Evolutionary conservation across 2,329 filamentous ascomycete species (phyloP), one percentile per base, ranked within the genome.

Genomic region (Leptographium procerum): DNA sequence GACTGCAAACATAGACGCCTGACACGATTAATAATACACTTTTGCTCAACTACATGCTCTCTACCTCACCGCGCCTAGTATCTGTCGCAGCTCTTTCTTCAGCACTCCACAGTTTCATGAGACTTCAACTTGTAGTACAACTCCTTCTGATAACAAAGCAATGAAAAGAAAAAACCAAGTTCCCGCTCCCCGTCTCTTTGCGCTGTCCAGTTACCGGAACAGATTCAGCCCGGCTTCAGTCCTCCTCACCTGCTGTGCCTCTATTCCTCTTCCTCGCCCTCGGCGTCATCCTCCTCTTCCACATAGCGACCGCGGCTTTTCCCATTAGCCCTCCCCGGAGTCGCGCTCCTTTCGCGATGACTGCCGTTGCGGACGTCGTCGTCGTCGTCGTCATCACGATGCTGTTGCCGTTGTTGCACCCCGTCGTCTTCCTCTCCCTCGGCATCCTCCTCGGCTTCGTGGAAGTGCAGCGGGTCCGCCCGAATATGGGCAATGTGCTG

Each of bases 401-500:
- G 59, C 48, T 63, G 61, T 13, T 64, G 62, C 24, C 67, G 65
- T 57, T 48, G 50, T 11, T 11, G 31, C 28, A 43, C 61, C 62
- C 24, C 66, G 66, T 9, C 70, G 19, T 67, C 69, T 2, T 65
- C 66, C 34, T 62, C 59, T n/a, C 40, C 51, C 54, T 61, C 59
- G 29, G 7, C 66, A 66, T 28, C 69, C 69, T 69, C 68, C 14
- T 68, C 70, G 22, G 71, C 71, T 29, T 76, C 72, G 24, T 75
- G 68, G 62, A 72, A 75, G 24, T 77, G 77, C 31, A 80, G 75
- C 4, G 81, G 81, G 61, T 81, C 71, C 26, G 74, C 73, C 66
- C 75, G 77, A 71, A 78, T 85, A 56, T 73, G 66, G 59, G 74
- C 73, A 70, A 84, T 78, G 61, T 76, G 73, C n/a, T 72, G 71